Base-by-base conservation (phyloP, 2,329 filamentous ascomycete species). In the Monosporascus sp. region DNA sequence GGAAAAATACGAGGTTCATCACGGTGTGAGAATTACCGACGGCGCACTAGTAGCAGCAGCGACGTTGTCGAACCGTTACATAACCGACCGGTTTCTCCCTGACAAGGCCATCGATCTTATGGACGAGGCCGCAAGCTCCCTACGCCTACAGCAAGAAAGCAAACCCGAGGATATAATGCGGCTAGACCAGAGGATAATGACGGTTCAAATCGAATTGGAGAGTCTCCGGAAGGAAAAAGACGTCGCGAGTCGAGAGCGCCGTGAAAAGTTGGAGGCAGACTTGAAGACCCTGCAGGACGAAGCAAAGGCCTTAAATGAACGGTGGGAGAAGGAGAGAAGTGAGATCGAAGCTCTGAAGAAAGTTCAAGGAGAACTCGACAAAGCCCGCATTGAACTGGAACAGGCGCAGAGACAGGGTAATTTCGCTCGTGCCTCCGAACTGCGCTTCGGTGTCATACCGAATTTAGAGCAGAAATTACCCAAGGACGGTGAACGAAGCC, bases 81-180 rank as follows among this genome's bases (percentile, higher is more conserved):
- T 99, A 61, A 97, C 92, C 15, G 93, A 97, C 66, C 87, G 94
- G 2, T 97, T 96, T 71, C 76, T 97, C 1, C 94, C 94, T 0
- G 94, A 99, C 71, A 97, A 97, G 69, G 94, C 94, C 3, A 97
- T 99, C 58, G 94, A 97, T 68, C 72, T 97, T 17, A 94, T 99
- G 69, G 94, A 97, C 59, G 94, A 97, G 72, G 94, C 94, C 9
- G 92, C 93, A 1, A 95, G 89, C 55, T 90, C 91, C 22, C 75
- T 97, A 9, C 85, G 95, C 45, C 73, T 97, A 35, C 93, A 97
- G 66, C 94, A 97, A 70, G 94, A 99, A 70, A 96, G 90, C 62
- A 97, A 97, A 63, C 94, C 94, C 0, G 94, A 97, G 61, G 85
- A 93, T 8, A 97, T 99, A 37, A 90, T 95, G 74, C 84, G 88